Conservation (phyloP, 2,329 filamentous ascomycete species). For the Zopfia rhizophila region DNA sequence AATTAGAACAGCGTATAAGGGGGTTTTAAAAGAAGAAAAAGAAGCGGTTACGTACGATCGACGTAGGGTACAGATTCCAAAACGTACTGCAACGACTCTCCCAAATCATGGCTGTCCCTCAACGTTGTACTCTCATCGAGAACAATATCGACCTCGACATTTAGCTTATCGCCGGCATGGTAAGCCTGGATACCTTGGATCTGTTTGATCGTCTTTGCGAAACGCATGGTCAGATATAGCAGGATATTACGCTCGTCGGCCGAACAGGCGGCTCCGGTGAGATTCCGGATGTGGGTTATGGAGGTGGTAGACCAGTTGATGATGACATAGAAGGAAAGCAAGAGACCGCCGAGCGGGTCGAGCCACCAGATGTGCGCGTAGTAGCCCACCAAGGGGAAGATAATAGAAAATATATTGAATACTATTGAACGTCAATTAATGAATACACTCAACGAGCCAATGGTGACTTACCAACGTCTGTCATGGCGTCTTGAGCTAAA, state of each 20-base stretch:
- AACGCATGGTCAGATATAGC: slow-evolving; percentile 92
- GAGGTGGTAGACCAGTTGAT: slow-evolving; percentile 81
- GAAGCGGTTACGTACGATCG: too few relatives aligned
- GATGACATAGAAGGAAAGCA: slow-evolving; percentile 83
- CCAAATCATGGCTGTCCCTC: slow-evolving; percentile 83
- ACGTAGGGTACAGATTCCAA: slow-evolving; percentile 85
- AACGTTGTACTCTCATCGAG: slow-evolving; percentile 79
- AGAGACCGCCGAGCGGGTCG: slow-evolving; percentile 79
- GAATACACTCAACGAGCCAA: neutral
- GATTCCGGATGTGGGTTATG: slow-evolving; percentile 79
- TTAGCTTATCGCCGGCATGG: slow-evolving; percentile 85
- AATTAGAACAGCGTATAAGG: too few relatives aligned
- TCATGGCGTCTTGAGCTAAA: slow-evolving; percentile 72
- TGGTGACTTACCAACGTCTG: slow-evolving; percentile 72
- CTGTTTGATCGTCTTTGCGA: slow-evolving; percentile 85
- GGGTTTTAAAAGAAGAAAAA: too few relatives aligned
- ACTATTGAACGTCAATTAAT: too few relatives aligned
- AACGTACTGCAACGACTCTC: slow-evolving; percentile 83
- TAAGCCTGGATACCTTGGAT: slow-evolving; percentile 89
- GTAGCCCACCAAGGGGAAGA: slow-evolving; percentile 72
- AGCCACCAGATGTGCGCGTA: slow-evolving; percentile 85
- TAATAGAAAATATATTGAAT: slow-evolving; percentile 72
- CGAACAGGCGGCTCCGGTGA: slow-evolving; percentile 80
- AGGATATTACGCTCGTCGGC: slow-evolving; percentile 86
- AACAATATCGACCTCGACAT: slow-evolving; percentile 85